Base-by-base conservation (phyloP, 768 basidiomycete species). In the Pleurotus ostreatus region DNA sequence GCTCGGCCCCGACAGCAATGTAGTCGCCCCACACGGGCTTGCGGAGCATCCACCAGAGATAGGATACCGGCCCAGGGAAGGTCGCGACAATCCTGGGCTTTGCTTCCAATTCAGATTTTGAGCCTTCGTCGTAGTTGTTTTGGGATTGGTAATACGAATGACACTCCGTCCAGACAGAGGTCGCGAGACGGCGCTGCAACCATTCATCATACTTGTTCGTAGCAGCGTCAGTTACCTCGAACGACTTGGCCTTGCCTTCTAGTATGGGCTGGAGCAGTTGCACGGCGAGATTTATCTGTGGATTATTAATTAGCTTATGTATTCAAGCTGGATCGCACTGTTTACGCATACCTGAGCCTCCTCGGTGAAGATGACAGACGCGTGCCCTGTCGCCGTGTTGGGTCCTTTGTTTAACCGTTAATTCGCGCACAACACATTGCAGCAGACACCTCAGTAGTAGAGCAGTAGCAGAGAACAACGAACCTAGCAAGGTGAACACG, bases 341-440 rank as follows among this genome's bases (percentile, higher is more conserved):
- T 6, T 40, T 38, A 20, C 54, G 55, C 69, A 49, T 41, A 80
- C 83, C 76, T 84, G 82, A 7, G 75, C 70, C 64, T 85, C 84
- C 59, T 80, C 74, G 49, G 72, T 73, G 63, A 80, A 84, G 46
- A 85, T 72, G 34, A 81, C 73, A 20, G 84, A 84, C 8, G 78
- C 79, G 61, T 85, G 84, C 8, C 83, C 84, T 5, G 79, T 73
- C 23, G 76, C 78, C 34, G 76, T 76, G 63, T 86, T 86, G 2
- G 84, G 83, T 0, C 80, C 80, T 81, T 55, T 11, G 9, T 34
- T 7, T 34, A 6, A 34, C 11, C 30, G 9, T 46, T 25, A 55
- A 38, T 9, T 48, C 39, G 1, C 49, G n/a, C 30, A 49, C 49
- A 49, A 51, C 40, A 26, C 40, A 49, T 1, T 34, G 23, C 23